Evolutionary conservation across 2,329 filamentous ascomycete genomes (phyloP).

Genomic region (Apiospora aurea): DNA sequence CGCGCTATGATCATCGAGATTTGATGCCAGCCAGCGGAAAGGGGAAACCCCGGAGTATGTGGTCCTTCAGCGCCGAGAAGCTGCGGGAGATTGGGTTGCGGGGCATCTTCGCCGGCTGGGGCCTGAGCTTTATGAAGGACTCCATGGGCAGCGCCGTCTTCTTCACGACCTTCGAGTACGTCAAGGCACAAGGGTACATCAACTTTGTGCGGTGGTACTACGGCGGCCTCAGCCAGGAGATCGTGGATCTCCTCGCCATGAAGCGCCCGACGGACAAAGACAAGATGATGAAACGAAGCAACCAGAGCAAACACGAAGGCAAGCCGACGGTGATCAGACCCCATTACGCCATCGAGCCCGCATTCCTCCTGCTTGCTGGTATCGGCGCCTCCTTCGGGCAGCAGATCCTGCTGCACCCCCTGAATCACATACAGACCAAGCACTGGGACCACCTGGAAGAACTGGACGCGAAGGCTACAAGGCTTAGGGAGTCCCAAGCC

Average conservation of each 20-base stretch:
- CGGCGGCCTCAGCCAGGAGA: slow-evolving; percentile 61
- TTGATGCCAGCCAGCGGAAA: slow-evolving; percentile 50
- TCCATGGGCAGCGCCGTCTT: slow-evolving; percentile 73
- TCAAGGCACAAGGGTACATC: slow-evolving; percentile 79
- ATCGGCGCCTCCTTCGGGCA: slow-evolving; percentile 72
- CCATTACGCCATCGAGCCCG: slow-evolving; percentile 77
- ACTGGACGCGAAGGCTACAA: slow-evolving; percentile 67
- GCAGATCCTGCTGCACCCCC: slow-evolving; percentile 73
- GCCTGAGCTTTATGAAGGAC: slow-evolving; percentile 73
- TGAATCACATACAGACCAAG: slow-evolving; percentile 73
- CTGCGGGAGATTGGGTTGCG: slow-evolving; percentile 74
- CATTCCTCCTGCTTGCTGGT: slow-evolving; percentile 74
- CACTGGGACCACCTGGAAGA: slow-evolving; percentile 78
- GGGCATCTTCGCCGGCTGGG: slow-evolving; percentile 78
- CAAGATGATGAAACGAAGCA: slow-evolving; percentile 32
- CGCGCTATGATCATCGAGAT: slow-evolving; percentile 69
- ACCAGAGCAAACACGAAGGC: slow-evolving; percentile 34
- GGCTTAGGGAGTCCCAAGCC: slow-evolving; percentile 47
- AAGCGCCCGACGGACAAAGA: slow-evolving; percentile 47
- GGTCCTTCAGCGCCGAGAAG: slow-evolving; percentile 72
- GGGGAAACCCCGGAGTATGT: slow-evolving; percentile 68
- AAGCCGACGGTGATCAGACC: slow-evolving; percentile 65
- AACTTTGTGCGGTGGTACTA: slow-evolving; percentile 76
- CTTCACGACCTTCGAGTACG: slow-evolving; percentile 78
- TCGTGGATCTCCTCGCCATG: slow-evolving; percentile 56